Base-by-base conservation (phyloP, 257 asterid species). In the Ilex aquifolium region DNA sequence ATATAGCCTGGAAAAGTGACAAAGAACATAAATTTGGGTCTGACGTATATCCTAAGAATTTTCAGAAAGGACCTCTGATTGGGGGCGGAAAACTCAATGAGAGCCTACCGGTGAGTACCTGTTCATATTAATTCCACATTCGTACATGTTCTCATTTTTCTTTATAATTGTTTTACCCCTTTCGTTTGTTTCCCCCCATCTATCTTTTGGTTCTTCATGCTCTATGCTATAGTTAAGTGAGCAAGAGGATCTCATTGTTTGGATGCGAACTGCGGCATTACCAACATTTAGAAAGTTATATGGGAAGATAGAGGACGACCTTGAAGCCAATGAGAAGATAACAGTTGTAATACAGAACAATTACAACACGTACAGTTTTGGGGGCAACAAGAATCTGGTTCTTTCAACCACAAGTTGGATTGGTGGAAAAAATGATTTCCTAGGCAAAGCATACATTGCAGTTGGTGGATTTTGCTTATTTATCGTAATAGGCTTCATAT, bases 221-320 rank as follows among this genome's bases (percentile, higher is more conserved):
- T 55, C 1, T 42, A 44, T 79, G 46, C 17, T 46, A 76, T 84
- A 91, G 96, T 65, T 91, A 83, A 88, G 85, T 63, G 88, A 91
- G 74, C 98, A 91, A 74, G 98, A 91, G 87, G 95, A 91, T 76
- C 90, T 91, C 36, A 83, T 88, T 44, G 90, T 91, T 31, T 91
- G 96, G 98, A 84, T 91, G 98, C 56, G 98, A 68, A 84, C 95
- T 3, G 95, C 96, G 10, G 95, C 96, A 30, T 59, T 86, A 46
- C 95, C 96, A 10, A 77, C 49, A 13, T 91, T 91, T 83, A 74
- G 98, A 53, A 91, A 91, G 76, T 56, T 91, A 11, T 91, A 88
- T 63, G 98, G 98, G 44, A 86, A 68, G 70, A 80, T 91, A 21
- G 95, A 91, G 74, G 70, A 67, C 3, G 95, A 91, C 64, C 95